Percentiles rank a stretch among this genome's conserved stretches.
These are phyloP conservation scores for Medicago arabica DNA, from an alignment of 306 rosid genomes.

Conservation along the genomic window DNA sequence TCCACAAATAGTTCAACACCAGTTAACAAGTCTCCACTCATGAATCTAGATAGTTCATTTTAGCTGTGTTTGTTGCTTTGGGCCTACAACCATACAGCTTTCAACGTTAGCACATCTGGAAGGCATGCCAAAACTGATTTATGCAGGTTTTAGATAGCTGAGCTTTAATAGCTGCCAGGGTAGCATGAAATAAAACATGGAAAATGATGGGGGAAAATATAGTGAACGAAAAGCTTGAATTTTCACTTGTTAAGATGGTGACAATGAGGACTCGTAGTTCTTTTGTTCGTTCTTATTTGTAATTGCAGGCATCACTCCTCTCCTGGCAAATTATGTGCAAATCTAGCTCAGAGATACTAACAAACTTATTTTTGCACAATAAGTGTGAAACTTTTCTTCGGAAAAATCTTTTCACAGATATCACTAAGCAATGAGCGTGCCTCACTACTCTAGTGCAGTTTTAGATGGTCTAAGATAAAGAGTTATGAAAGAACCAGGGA, in stretches of 20 bases:
- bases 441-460: not conserved
- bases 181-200: not conserved
- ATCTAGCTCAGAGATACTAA: not conserved
- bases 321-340: not conserved
- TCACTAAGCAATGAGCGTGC: not conserved
- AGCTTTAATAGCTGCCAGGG: not conserved
- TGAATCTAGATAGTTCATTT: slow-evolving; percentile 4
- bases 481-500: not conserved
- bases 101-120: not conserved
- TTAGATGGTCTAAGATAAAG: not conserved
- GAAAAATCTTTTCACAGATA: not conserved
- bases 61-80: not conserved
- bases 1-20: not conserved
- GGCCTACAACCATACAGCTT: slow-evolving; percentile 16
- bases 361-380: not conserved
- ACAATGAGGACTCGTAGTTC: not conserved
- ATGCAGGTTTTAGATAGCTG: not conserved
- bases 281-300: not conserved
- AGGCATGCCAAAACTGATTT: slow-evolving; percentile 1
- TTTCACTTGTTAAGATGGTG: slow-evolving; percentile 4
- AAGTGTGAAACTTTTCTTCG: not conserved
- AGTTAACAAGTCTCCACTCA: slow-evolving; percentile 1
- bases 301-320: not conserved
- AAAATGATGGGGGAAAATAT: not conserved
- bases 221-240: not conserved